Conservation (phyloP, 768 basidiomycete genomes). For the Mycena rosella region DNA sequence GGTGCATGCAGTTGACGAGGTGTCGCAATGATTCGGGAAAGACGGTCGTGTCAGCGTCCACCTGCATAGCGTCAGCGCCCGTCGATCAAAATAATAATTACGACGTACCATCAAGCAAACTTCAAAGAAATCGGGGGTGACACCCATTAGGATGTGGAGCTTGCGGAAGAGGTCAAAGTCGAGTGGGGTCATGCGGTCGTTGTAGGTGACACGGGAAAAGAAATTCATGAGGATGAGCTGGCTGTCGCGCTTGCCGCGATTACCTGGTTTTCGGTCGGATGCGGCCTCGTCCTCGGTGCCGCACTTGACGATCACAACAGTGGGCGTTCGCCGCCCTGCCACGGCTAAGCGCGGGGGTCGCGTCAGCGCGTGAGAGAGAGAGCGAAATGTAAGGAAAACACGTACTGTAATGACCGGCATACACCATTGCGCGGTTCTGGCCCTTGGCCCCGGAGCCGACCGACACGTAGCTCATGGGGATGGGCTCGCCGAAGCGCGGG, state of each 20-base stretch:
- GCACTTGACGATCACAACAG: constrained; percentile 95
- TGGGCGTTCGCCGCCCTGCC: constrained; percentile 92
- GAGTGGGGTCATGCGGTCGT: constrained; percentile 97
- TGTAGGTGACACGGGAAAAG: constrained; percentile 98
- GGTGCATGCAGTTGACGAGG: constrained; percentile 98
- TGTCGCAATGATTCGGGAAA: constrained; percentile 90
- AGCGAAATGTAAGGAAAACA: constrained; percentile 36
- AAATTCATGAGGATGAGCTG: constrained; percentile 99
- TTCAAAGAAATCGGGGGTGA: constrained; percentile 99
- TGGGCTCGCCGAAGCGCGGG: constrained; percentile 94
- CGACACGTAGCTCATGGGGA: constrained; percentile 92
- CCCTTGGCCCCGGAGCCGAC: constrained; percentile 92
- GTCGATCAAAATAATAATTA: not conserved
- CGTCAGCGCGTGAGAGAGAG: constrained; percentile 10
- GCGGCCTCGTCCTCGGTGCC: constrained; percentile 89
- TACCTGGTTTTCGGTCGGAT: constrained; percentile 94
- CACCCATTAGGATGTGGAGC: constrained; percentile 96
- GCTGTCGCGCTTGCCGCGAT: constrained; percentile 98
- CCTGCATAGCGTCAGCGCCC: constrained; percentile 61
- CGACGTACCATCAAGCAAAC: constrained; percentile 92
- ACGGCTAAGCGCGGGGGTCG: constrained; percentile 70
- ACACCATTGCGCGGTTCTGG: constrained; percentile 97
- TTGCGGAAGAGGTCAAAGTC: constrained; percentile 99
- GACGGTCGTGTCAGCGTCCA: constrained; percentile 98
- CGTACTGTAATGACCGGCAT: constrained; percentile 99